Base-by-base conservation (phyloP, 1,284 basidiomycete species). In the Anthracocystis panici-leucophaei region DNA sequence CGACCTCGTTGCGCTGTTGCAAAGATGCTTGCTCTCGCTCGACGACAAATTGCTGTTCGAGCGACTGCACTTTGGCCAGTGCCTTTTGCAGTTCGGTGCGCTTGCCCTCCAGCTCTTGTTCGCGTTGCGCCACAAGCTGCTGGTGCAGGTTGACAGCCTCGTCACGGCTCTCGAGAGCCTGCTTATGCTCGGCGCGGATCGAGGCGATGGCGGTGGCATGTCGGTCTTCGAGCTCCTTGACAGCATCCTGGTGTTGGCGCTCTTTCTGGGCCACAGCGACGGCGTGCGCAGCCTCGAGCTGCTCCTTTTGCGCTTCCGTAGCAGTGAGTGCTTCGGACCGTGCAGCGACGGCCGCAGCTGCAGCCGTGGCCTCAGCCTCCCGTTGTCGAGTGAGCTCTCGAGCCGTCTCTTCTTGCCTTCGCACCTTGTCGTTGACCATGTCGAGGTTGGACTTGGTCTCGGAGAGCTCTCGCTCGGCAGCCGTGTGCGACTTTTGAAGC, bases 201-300 rank as follows among this genome's bases (percentile, higher is more conserved):
- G 74, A 63, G 20, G 58, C 59, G 18, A 78, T 54, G 0, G 65
- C 50, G 10, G 41, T 48, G n/a, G 57, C 55, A 23, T 78, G 73
- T 40, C 52, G 63, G 53, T 67, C 67, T 29, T 81, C 68, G 45
- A 78, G 59, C 51, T 75, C 71, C 56, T 78, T 67, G 57, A 79
- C 50, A 12, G 59, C 57, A 29, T 63, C 70, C 41, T 68, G 56
- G 46, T 75, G 68, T 52, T 78, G 64, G 21, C 67, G 64, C 21
- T 80, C 72, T 54, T 76, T 78, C 52, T 67, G 57, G 12, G 68
- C 66, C 10, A 75, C 12, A 20, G 65, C 60, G 12, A 75, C 57
- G 8, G 70, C 69, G 41, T 75, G 65, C 1, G 64, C 49, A n/a
- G 72, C 71, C 33, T 61, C 51, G 41, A 64, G 58, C 35, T 66